Base-by-base conservation (phyloP, 495 filamentous ascomycete species). In the Hapsidospora chrysogenum region DNA sequence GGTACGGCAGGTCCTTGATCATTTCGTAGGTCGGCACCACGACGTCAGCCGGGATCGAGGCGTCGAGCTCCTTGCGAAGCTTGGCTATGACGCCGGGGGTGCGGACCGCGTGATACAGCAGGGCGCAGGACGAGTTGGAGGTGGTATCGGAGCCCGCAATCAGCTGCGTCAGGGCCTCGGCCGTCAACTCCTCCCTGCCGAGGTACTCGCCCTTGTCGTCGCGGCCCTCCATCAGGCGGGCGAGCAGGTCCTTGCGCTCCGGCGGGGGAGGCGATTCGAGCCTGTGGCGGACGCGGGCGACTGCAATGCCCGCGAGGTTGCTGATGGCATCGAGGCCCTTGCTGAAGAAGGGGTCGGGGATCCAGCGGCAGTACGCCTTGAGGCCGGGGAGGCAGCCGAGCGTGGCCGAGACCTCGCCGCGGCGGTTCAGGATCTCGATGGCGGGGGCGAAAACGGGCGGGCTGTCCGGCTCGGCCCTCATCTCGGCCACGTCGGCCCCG, bases 91-190 rank as follows among this genome's bases (percentile, higher is more conserved):
- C 81, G 15, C 75, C 70, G 0, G 80, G 76, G 5, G 79, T 85
- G 31, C 63, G 61, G 25, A 77, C 56, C 17, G 64, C 72, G 64
- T 82, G 77, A 62, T 74, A 92, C 11, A 94, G 66, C 29, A 92
- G 70, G 2, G 85, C 84, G 52, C 85, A 94, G 31, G 76, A 75
- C 3, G 85, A 85, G 60, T 94, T 94, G 40, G 74, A 80, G 2
- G 85, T 94, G 0, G 85, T 94, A 51, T 92, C 85, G 30, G 74
- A 81, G 17, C 85, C 85, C 3, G 85, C 85, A 46, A 94, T 94
- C 26, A 94, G 62, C 54, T 92, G 85, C 1, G 85, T 92, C 15
- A 92, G 58, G 0, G 85, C 85, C 52, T 94, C 85, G 16, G 82
- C 85, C 3, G 83, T 87, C 27, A 92, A 64, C 51, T 94, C 85